Conservation (phyloP, 345 rosid genomes). For the Pugionium dolabratum region DNA sequence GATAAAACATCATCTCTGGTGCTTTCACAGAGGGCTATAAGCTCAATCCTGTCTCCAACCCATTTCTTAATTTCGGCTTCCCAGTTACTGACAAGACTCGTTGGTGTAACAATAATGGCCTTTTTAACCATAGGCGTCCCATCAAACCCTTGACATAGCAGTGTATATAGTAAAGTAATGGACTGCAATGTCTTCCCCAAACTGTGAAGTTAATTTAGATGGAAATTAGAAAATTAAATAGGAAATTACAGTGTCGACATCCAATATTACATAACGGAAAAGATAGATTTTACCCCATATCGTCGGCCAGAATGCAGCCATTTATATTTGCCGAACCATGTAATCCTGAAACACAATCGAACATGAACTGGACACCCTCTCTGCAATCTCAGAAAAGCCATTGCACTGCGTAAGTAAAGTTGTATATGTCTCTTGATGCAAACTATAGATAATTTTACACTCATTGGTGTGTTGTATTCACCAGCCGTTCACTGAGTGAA, state of each 20-base stretch:
- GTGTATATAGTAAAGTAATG: constrained; percentile 82
- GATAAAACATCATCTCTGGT: constrained; percentile 86
- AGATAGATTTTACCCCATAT: constrained; percentile 80
- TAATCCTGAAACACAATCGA: constrained; percentile 89
- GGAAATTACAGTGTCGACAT: neutral
- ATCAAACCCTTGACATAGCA: constrained; percentile 88
- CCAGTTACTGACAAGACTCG: constrained; percentile 99
- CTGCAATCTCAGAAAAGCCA: constrained; percentile 51
- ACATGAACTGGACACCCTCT: constrained; percentile 99
- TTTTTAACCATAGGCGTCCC: constrained; percentile 92
- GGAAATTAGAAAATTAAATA: constrained; percentile 12
- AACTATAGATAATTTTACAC: constrained; percentile 8
- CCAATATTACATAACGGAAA: constrained; percentile 20
- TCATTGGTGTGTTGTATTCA: constrained; percentile 1
- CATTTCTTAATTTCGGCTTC: constrained; percentile 95
- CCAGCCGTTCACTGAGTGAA: constrained; percentile 2
- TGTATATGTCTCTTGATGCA: constrained; percentile 15
- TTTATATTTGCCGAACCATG: constrained; percentile 52
- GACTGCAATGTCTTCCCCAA: constrained; percentile 99
- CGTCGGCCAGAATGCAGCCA: constrained; percentile 99
- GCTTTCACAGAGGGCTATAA: constrained; percentile 94
- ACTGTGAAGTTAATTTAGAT: constrained; percentile 52
- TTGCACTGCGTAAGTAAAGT: constrained; percentile 26
- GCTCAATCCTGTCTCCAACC: constrained; percentile 89
- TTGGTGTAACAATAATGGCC: constrained; percentile 94